Evolutionary conservation across 2,329 filamentous ascomycete species (phyloP).

Genomic region (Alternaria angustiovoidea): DNA sequence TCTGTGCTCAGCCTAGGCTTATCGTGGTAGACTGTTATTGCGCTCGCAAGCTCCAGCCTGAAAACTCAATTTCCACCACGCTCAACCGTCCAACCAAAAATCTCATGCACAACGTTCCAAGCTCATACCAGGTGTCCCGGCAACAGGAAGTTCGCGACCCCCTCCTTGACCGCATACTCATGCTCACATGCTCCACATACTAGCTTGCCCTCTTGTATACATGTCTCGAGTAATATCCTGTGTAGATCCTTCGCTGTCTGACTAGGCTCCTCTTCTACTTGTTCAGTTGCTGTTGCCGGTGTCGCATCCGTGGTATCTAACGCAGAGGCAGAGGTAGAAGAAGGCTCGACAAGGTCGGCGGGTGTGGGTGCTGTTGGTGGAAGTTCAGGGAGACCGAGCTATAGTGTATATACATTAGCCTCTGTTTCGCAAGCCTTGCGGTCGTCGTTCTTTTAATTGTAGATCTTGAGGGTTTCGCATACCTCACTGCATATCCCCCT

Average conservation of each 20-base stretch:
- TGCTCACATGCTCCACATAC: constrained; percentile 92
- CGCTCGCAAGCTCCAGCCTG: background rate
- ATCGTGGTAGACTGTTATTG: background rate
- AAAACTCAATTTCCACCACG: background rate
- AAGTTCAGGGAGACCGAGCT: constrained; percentile 82
- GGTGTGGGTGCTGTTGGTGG: constrained; percentile 55
- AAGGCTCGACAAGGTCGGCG: constrained; percentile 42
- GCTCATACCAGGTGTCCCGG: constrained; percentile 83
- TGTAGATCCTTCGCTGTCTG: constrained; percentile 80
- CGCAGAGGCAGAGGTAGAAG: constrained; percentile 1
- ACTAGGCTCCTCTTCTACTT: constrained; percentile 69
- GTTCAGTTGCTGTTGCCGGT: constrained; percentile 49
- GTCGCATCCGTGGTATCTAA: constrained; percentile 45
- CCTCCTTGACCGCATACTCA: constrained; percentile 93
- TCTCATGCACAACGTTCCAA: background rate
- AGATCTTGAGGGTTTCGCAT: constrained; percentile 2
- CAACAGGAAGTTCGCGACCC: constrained; percentile 94
- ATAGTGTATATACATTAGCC: background rate
- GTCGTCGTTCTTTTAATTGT: background rate
- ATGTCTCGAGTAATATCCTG: constrained; percentile 83
- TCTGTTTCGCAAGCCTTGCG: background rate
- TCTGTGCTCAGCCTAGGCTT: background rate
- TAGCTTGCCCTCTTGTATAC: constrained; percentile 86
- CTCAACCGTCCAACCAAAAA: background rate
- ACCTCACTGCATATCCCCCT: constrained; percentile 80